A percentile compares a stretch with the other conserved stretches of the same genome.
Evolutionary conservation across 306 rosid genomes (phyloP).

Genomic region (Hylodesmum podocarpum): DNA sequence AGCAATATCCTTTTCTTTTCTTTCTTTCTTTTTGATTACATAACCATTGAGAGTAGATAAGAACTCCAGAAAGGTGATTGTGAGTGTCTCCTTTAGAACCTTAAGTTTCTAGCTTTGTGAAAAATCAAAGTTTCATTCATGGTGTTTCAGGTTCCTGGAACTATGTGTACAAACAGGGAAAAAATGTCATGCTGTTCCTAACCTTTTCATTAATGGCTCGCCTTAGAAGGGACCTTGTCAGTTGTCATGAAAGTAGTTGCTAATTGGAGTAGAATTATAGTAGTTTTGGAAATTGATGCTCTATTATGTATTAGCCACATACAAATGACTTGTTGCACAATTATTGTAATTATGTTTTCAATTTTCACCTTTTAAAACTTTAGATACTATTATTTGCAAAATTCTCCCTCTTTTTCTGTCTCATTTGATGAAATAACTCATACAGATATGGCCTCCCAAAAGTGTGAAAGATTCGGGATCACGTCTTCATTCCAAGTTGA

Average conservation of each 20-base stretch:
- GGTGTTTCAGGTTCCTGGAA: constrained; percentile 19
- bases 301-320: background rate
- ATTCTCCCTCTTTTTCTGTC: background rate
- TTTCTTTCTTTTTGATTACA: background rate
- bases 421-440: constrained; percentile 24
- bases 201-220: background rate
- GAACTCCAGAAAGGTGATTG: background rate
- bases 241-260: background rate
- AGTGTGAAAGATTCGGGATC: constrained; percentile 95
- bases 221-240: background rate
- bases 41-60: background rate
- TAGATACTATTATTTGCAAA: background rate
- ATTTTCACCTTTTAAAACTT: constrained; percentile 13
- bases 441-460: constrained; percentile 99
- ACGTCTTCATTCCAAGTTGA: constrained; percentile 76
- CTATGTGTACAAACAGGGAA: background rate
- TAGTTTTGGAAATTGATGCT: constrained; percentile 10
- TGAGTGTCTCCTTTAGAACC: background rate
- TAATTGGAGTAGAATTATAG: constrained; percentile 7
- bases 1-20: background rate
- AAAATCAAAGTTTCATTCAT: background rate
- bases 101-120: background rate
- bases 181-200: background rate
- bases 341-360: background rate
- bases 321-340: background rate